These are phyloP conservation scores for Monosporascus sp. DNA, from an alignment of 2,329 filamentous ascomycete species.

Conservation along the genomic window DNA sequence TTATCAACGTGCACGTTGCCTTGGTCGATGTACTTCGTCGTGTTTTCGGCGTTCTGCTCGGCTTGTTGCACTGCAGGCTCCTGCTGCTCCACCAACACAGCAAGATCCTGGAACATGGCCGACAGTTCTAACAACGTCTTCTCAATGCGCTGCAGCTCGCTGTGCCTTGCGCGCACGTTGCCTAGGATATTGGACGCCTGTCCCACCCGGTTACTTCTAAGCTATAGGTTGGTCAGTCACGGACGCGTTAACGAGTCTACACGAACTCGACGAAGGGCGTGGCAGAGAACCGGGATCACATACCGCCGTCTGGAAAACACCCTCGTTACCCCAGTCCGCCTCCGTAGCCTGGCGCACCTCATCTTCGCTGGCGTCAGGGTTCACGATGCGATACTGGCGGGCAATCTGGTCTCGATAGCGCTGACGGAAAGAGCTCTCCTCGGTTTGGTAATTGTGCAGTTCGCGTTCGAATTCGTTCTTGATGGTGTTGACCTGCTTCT, in stretches of 20 bases:
- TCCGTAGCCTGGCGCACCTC: conserved; percentile 66
- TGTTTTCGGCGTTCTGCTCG: conserved; percentile 61
- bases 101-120: conserved; percentile 67
- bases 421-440: conserved; percentile 66
- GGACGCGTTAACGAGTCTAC: background rate
- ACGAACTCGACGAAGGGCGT: background rate
- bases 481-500: conserved; percentile 62
- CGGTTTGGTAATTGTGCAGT: conserved; percentile 63
- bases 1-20: conserved; percentile 65
- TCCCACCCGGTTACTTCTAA: conserved; percentile 68
- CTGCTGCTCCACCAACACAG: conserved; percentile 68
- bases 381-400: conserved; percentile 76
- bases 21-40: conserved; percentile 60
- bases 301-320: conserved; percentile 79
- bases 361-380: conserved; percentile 70
- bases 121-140: conserved; percentile 66
- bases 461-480: conserved; percentile 69
- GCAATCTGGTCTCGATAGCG: conserved; percentile 73
- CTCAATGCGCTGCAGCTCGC: conserved; percentile 77
- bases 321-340: conserved; percentile 70
- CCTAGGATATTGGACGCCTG: conserved; percentile 70
- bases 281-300: conserved; percentile 28
- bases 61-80: conserved; percentile 57
- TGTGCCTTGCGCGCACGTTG: conserved; percentile 75
- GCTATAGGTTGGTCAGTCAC: conserved; percentile 38